Evolutionary conservation across 73 alveolate genomes (phyloP), one percentile per base, ranked within the genome.

Genomic region (Blepharisma stoltei): DNA sequence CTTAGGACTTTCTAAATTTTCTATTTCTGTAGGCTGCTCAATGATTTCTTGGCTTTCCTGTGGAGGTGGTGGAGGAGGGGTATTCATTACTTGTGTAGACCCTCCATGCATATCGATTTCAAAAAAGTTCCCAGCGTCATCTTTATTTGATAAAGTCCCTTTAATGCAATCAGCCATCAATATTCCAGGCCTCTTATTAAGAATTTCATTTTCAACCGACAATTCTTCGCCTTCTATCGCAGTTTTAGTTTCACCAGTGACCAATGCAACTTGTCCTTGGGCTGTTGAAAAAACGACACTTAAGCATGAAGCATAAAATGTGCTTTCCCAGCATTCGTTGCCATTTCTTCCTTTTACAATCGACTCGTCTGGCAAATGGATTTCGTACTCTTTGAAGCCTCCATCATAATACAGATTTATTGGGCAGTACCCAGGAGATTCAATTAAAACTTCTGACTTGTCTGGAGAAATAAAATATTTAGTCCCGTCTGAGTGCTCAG

Each of bases 401-500:
- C 88, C 86, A 37, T 89, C 84, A 8, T 95, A 84, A 9, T 20
- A 27, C 45, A 87, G 95, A 80, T 80, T 89, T 20, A 93, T 90
- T 5, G 97, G 93, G 49, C 95, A 88, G 86, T 77, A 94, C 41
- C 92, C 92, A 55, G 83, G 92, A 79, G 92, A 91, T 67, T 94
- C 94, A 21, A 91, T 80, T 53, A 84, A 84, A 54, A 92, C 82
- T 79, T 87, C 83, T 41, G 71, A 71, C 46, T 88, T 95, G 6
- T 92, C 92, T 38, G 86, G 81, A 60, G 71, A 77, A 6, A 96
- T 94, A 50, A 81, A 77, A 70, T 90, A 90, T 81, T 83, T 87
- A 27, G 99, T 94, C 6, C 95, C 94, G 55, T 94, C 99, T 27
- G 91, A 77, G 78, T 92, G 97, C 81, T 87, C 89, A 43, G 95